Base-by-base conservation (phyloP, 2,329 filamentous ascomycete genomes). In the Shiraia sp. region DNA sequence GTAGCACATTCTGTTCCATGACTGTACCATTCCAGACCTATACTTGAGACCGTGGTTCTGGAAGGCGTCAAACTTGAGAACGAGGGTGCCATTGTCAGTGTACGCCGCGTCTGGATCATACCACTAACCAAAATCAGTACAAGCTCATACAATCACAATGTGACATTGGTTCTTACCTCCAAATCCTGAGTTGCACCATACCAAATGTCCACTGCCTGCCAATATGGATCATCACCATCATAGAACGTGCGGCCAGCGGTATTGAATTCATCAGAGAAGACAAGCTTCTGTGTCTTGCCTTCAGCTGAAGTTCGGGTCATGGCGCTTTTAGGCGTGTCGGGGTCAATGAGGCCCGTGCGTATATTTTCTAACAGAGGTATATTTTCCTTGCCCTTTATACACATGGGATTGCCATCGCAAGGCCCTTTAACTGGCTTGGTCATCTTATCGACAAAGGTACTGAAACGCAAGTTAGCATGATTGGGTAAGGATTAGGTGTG, bases 231-330 rank as follows among this genome's bases (percentile, higher is more conserved):
- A 55, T 88, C 85, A 5, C 79, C 82, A 28, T 83, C 78, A 60
- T 87, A 88, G 57, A 88, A 88, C 3, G 83, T 85, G 34, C 85
- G 77, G 13, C 83, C 84, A 34, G 79, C 75, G 2, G 68, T 77
- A 49, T 86, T 86, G 66, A 88, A 88, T 58, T 88, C 85, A 59
- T 88, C 85, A 3, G 84, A 87, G 58, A 86, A 87, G 74, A 85
- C 83, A 25, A 88, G 72, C 25, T 80, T 77, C 68, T 83, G 78
- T 13, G 77, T 79, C 42, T 79, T 80, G 9, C 85, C 85, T 55
- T 85, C 76, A 15, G 72, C 69, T 2, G 77, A 72, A 34, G 64
- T 85, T 53, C 81, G 81, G 5, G 75, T 77, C 64, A 72, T 76
- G 10, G 73, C 82, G 5, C 72, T 76, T 14, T 75, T 53, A 2